Percentiles rank a stretch among this genome's conserved stretches.
Evolutionary conservation across 305 asterid genomes (phyloP).

Genomic region (Fraxinus angustifolia): DNA sequence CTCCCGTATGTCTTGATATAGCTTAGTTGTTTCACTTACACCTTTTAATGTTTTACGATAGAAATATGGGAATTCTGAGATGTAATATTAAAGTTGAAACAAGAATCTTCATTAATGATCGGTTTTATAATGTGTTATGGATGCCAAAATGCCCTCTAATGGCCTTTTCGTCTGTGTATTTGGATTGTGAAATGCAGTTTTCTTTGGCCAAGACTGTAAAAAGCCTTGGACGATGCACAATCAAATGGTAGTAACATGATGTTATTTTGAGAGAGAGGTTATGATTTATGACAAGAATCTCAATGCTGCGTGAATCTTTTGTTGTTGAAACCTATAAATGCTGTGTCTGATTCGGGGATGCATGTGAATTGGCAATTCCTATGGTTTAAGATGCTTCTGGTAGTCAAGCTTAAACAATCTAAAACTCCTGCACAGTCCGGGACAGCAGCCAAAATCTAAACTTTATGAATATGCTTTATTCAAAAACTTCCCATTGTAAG

Average conservation of each 20-base stretch:
- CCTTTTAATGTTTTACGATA: conserved; percentile 10
- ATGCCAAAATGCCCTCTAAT: conserved; percentile 1
- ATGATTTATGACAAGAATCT: not conserved
- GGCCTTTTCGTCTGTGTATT: not conserved
- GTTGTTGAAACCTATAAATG: not conserved
- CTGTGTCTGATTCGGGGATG: not conserved
- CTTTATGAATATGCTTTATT: not conserved
- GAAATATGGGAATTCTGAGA: conserved; percentile 19
- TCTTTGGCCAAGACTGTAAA: not conserved
- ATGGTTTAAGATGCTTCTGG: not conserved
- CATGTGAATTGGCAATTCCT: not conserved
- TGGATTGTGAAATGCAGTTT: not conserved
- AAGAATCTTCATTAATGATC: conserved; percentile 1
- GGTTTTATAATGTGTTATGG: not conserved
- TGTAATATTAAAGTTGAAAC: conserved; percentile 5
- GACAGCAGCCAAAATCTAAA: not conserved
- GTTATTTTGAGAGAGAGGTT: not conserved
- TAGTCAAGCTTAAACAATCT: not conserved
- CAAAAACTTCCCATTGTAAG: not conserved
- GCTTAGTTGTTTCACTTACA: not conserved
- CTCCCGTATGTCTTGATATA: not conserved
- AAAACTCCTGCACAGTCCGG: not conserved
- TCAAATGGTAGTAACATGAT: not conserved
- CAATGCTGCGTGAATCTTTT: not conserved
- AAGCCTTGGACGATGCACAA: not conserved